Conservation (phyloP, 2,329 filamentous ascomycete species). For the Massarina eburnea region DNA sequence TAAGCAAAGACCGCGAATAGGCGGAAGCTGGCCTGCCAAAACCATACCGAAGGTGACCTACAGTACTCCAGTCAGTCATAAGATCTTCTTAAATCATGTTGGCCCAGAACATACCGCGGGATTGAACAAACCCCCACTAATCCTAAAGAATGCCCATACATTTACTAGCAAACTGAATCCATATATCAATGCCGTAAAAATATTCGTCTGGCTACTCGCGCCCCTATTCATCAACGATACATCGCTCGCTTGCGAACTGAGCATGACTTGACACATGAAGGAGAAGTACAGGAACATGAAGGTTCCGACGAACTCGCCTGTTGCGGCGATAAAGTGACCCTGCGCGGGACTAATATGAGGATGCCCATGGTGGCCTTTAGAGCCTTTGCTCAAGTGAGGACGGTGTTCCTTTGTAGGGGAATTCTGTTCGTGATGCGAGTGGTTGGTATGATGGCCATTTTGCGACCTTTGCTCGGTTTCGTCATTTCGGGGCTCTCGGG, state of each 20-base stretch:
- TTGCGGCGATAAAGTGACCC: constrained; percentile 26
- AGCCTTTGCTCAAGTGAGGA: background rate
- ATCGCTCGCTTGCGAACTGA: constrained; percentile 18
- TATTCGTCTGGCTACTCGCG: constrained; percentile 20
- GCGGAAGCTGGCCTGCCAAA: constrained; percentile 23
- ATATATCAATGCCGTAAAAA: constrained; percentile 34
- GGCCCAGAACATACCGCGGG: constrained; percentile 26
- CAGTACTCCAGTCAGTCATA: background rate
- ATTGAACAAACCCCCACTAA: constrained; percentile 37
- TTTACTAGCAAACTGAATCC: constrained; percentile 34
- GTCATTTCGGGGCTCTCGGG: background rate
- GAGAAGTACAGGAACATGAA: constrained; percentile 37
- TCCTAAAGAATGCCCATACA: constrained; percentile 36
- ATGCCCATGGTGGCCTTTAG: background rate
- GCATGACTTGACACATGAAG: constrained; percentile 31
- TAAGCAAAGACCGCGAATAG: constrained; percentile 25
- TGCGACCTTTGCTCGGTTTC: background rate
- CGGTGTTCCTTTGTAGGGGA: no score
- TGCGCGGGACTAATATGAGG: background rate
- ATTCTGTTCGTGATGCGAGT: background rate
- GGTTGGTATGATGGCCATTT: background rate
- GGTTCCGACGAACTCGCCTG: constrained; percentile 35
- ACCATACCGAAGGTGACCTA: constrained; percentile 29
- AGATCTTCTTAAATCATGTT: constrained; percentile 17
- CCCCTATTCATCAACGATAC: constrained; percentile 15